These are phyloP conservation scores for Globisporangium barbulae DNA, from an alignment of 352 stramenopile species.

Conservation along the genomic window DNA sequence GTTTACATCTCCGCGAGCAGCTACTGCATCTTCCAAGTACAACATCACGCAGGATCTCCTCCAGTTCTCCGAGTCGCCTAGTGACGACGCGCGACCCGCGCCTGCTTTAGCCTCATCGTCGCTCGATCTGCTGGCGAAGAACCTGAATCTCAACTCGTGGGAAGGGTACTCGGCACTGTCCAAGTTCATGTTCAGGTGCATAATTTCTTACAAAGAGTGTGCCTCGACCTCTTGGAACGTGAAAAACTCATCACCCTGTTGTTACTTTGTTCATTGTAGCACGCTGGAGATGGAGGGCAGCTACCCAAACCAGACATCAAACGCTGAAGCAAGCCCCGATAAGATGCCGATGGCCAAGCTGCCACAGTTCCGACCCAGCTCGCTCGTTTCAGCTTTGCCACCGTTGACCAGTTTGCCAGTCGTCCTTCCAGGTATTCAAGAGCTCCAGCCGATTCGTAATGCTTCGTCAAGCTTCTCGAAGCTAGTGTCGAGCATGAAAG, in stretches of 20 bases:
- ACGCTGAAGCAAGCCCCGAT: not conserved
- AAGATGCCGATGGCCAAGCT: not conserved
- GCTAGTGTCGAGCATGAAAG: constrained; percentile 50
- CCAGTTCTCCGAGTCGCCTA: constrained; percentile 14
- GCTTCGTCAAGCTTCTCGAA: constrained; percentile 45
- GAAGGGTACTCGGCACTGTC: constrained; percentile 75
- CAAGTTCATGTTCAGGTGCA: constrained; percentile 70
- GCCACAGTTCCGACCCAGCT: not conserved
- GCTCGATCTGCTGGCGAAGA: constrained; percentile 34
- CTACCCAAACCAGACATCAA: not conserved
- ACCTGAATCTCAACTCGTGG: constrained; percentile 51
- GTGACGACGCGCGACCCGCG: constrained; percentile 12
- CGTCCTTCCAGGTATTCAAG: constrained; percentile 7
- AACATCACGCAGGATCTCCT: constrained; percentile 25
- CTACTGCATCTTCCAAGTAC: constrained; percentile 14
- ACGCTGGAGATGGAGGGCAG: constrained; percentile 29
- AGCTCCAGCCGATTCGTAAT: not conserved
- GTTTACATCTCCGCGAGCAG: constrained; percentile 18
- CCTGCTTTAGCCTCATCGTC: constrained; percentile 19
- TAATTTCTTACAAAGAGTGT: not conserved
- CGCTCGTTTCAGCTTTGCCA: constrained; percentile 3
- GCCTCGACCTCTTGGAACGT: not conserved
- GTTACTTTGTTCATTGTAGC: not conserved
- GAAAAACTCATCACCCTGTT: not conserved
- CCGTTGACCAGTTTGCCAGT: not conserved